Evolutionary conservation across 805 yeast species (phyloP).

Genomic region (Teunomyces gatunensis): DNA sequence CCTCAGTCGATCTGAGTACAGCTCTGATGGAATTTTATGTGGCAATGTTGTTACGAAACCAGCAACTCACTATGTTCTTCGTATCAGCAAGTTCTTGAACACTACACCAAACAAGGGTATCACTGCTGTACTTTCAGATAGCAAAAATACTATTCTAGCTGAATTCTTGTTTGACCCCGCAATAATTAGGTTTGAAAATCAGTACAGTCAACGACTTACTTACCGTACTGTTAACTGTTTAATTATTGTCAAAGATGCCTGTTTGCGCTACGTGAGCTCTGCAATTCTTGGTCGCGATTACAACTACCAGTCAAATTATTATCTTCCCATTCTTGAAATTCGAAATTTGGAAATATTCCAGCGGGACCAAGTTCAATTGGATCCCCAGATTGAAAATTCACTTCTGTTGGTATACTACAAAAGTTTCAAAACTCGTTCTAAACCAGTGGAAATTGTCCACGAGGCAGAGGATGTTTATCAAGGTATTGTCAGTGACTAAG

Average conservation of each 20-base stretch:
- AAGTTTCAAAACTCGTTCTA: background rate
- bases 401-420: background rate
- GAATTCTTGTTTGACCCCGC: slow-evolving; percentile 26
- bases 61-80: slow-evolving; percentile 7
- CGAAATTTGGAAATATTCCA: slow-evolving; percentile 28
- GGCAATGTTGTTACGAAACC: background rate
- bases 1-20: slow-evolving; percentile 7
- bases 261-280: slow-evolving; percentile 19
- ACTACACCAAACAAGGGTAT: slow-evolving; percentile 22
- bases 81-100: slow-evolving; percentile 25
- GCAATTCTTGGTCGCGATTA: background rate
- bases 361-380: slow-evolving; percentile 25
- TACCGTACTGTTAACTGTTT: slow-evolving; percentile 24
- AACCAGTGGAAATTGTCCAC: background rate
- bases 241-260: slow-evolving; percentile 27
- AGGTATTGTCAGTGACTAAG: slow-evolving; percentile 8
- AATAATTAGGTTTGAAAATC: slow-evolving; percentile 28
- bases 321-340: slow-evolving; percentile 27
- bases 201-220: slow-evolving; percentile 33
- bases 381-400: background rate
- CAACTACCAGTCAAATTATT: slow-evolving; percentile 6
- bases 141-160: slow-evolving; percentile 28
- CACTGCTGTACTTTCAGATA: slow-evolving; percentile 32
- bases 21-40: slow-evolving; percentile 5
- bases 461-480: background rate